Percentiles rank a stretch among this genome's conserved stretches.
phyloP scores from a whole-genome alignment of 169 alveolate genomes.

The Plasmodium reichenowi region DNA sequence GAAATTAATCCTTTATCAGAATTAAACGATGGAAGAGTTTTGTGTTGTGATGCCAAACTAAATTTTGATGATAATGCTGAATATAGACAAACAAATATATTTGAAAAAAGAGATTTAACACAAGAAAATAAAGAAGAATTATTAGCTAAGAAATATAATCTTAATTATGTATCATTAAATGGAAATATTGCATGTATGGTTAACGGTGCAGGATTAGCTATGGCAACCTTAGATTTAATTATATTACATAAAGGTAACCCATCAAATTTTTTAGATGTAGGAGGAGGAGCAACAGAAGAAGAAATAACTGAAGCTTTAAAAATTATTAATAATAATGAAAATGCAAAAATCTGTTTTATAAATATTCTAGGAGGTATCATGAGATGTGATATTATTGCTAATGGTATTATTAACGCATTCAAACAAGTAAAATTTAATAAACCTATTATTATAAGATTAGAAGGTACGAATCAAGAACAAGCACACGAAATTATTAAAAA shows the following conservation, averaged over 20 bases:
- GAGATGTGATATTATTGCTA: slow-evolving; percentile 93
- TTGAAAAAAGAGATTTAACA: slow-evolving; percentile 83
- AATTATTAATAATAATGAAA: slow-evolving; percentile 89
- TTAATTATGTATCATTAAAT: slow-evolving; percentile 94
- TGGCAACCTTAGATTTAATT: slow-evolving; percentile 96
- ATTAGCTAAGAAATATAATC: slow-evolving; percentile 91
- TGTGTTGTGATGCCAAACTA: slow-evolving; percentile 95
- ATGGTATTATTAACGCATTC: slow-evolving; percentile 92
- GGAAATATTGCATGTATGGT: slow-evolving; percentile 96
- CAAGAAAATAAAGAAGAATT: slow-evolving; percentile 90
- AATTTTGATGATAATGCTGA: slow-evolving; percentile 96
- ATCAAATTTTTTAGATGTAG: slow-evolving; percentile 97
- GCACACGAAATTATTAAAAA: slow-evolving; percentile 91
- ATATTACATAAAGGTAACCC: slow-evolving; percentile 94
- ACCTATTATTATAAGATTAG: slow-evolving; percentile 94
- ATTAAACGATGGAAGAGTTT: slow-evolving; percentile 88
- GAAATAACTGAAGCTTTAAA: slow-evolving; percentile 93
- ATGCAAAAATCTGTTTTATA: slow-evolving; percentile 93
- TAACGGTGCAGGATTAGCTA: slow-evolving; percentile 99
- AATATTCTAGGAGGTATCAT: slow-evolving; percentile 98
- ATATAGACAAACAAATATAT: slow-evolving; percentile 93
- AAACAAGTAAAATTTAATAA: slow-evolving; percentile 84
- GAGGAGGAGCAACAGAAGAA: slow-evolving; percentile 95
- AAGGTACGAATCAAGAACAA: slow-evolving; percentile 94
- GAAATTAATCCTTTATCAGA: slow-evolving; percentile 97